Base-by-base conservation (phyloP, 73 alveolate species). In the Halteria grandinella region DNA sequence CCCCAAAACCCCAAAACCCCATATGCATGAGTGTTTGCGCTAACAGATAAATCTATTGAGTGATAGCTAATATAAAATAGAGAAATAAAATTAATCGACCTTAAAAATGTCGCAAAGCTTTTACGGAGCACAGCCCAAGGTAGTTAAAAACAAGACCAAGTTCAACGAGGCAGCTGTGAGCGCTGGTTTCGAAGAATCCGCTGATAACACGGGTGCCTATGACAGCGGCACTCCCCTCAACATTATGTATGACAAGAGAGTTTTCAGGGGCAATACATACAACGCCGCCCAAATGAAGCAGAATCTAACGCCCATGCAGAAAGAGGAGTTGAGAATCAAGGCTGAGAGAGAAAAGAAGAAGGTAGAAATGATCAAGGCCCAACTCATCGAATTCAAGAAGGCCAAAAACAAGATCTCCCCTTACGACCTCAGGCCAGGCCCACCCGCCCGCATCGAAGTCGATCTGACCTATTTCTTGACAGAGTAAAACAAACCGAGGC, bases 391-490 rank as follows among this genome's bases (percentile, higher is more conserved):
- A 24, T 92, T 89, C 88, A 90, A 89, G 59, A 92, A 87, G 39
- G 66, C 73, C 53, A 60, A 78, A 73, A 85, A 71, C 33, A 88
- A 91, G 70, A 78, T 82, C 34, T 73, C 94, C 23, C 90, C 94
- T 43, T 92, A 92, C 64, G 98, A 92, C 58, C 75, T 92, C 31
- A 88, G 95, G 49, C 96, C 98, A 10, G 93, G 95, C 32, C 95
- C 98, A 12, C 90, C 95, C 45, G 95, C 94, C 21, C 73, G 95
- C 50, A 92, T 92, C 20, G 93, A 92, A 32, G 98, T 92, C 0
- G 95, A 92, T 75, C 71, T 92, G 20, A 83, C 89, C 18, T 92
- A 90, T 62, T 92, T 92, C 81, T 55, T 92, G 55, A 92, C 98
- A 15, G 96, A 92, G 25, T 70, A 85, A 34, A 48, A 73, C n/a